phyloP scores from a whole-genome alignment of 75 land plant species.

The Picea sitchensis region DNA sequence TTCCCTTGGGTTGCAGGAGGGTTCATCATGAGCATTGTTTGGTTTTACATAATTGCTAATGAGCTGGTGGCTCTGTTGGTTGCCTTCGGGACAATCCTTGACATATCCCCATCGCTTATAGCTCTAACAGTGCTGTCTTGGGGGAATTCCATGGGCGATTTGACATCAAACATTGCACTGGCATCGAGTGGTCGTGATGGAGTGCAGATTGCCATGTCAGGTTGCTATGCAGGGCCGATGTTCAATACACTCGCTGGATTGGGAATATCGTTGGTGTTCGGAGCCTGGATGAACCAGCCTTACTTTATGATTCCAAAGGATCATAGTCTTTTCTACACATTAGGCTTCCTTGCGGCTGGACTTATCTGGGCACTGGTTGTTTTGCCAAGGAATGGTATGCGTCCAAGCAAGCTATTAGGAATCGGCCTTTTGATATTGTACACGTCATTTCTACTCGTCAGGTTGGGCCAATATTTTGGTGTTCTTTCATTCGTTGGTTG shows the following conservation, averaged over 20 bases:
- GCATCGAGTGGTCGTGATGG: slow-evolving; percentile 58
- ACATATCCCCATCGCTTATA: slow-evolving; percentile 57
- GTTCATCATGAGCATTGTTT: slow-evolving; percentile 73
- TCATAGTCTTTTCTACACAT: slow-evolving; percentile 38
- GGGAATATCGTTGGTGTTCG: slow-evolving; percentile 60
- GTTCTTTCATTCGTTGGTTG: slow-evolving; percentile 11
- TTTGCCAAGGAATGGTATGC: slow-evolving; percentile 62
- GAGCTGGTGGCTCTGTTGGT: slow-evolving; percentile 73
- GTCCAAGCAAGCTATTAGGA: slow-evolving; percentile 51
- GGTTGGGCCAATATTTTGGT: slow-evolving; percentile 31
- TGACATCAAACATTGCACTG: slow-evolving; percentile 57
- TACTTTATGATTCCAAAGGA: slow-evolving; percentile 42
- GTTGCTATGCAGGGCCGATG: slow-evolving; percentile 89
- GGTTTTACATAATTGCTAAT: slow-evolving; percentile 65
- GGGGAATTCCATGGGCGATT: slow-evolving; percentile 85
- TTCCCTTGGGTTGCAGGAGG: slow-evolving; percentile 78
- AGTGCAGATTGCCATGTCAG: slow-evolving; percentile 72
- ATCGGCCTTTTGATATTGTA: slow-evolving; percentile 65
- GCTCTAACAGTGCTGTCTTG: slow-evolving; percentile 85
- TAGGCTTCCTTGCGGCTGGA: slow-evolving; percentile 57
- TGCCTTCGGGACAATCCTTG: slow-evolving; percentile 46
- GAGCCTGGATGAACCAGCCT: slow-evolving; percentile 58
- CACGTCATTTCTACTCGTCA: slow-evolving; percentile 39
- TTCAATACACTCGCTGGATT: slow-evolving; percentile 76
- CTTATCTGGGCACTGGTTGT: slow-evolving; percentile 66